Percentiles rank a stretch among this genome's conserved stretches.
phyloP scores from a whole-genome alignment of 129 eudicot species.

The Chrysanthemum lavandulifolium region DNA sequence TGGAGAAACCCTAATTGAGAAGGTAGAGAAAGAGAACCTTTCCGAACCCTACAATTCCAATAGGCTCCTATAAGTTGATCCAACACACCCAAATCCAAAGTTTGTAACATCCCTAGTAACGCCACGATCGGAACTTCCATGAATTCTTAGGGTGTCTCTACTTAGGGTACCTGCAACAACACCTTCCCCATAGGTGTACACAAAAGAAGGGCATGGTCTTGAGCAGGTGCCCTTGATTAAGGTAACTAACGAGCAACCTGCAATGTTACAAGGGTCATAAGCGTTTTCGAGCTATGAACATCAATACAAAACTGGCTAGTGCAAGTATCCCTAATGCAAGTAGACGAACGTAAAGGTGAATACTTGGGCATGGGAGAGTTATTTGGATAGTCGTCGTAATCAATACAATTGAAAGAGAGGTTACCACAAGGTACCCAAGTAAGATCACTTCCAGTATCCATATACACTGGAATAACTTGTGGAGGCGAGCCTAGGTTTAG shows the following conservation, averaged over 20 bases:
- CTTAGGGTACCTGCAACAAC: slow-evolving; percentile 55
- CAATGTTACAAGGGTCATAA: slow-evolving; percentile 53
- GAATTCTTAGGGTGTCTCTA: slow-evolving; percentile 61
- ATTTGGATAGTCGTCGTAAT: slow-evolving; percentile 52
- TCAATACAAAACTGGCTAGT: slow-evolving; percentile 52
- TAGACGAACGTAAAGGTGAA: slow-evolving; percentile 63
- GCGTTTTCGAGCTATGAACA: slow-evolving; percentile 61
- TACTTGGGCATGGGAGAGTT: slow-evolving; percentile 36
- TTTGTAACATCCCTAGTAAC: slow-evolving; percentile 39
- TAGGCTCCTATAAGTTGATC: slow-evolving; percentile 64
- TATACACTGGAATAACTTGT: slow-evolving; percentile 60
- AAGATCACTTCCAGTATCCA: slow-evolving; percentile 81
- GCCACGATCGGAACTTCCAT: slow-evolving; percentile 27
- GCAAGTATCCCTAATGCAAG: slow-evolving; percentile 55
- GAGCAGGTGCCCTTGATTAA: slow-evolving; percentile 52
- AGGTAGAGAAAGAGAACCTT: slow-evolving; percentile 68
- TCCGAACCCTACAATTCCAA: slow-evolving; percentile 77
- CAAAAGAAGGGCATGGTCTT: slow-evolving; percentile 77
- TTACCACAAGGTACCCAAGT: slow-evolving; percentile 85
- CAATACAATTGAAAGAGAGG: slow-evolving; percentile 62
- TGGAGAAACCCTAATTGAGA: slow-evolving; percentile 76
- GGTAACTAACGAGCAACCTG: slow-evolving; percentile 65
- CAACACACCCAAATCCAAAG: slow-evolving; percentile 64
- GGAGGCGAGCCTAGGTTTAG: slow-evolving; percentile 70
- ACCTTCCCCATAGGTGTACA: slow-evolving; percentile 80